Evolutionary conservation across 805 yeast species (phyloP).

Genomic region (Lipomyces yamanashiensis): DNA sequence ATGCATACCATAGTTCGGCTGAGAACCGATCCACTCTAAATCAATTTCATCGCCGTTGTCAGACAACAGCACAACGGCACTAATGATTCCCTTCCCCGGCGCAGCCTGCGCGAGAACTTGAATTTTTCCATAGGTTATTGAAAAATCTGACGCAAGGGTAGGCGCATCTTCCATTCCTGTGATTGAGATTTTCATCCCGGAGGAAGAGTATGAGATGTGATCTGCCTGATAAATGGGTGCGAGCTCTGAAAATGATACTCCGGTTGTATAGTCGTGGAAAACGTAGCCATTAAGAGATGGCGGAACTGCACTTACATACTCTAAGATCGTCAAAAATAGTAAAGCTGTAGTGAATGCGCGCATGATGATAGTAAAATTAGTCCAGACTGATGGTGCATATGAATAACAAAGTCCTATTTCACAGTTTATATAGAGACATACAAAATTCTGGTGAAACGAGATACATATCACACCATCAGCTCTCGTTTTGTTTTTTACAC

Average conservation of each 20-base stretch:
- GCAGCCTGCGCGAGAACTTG: conserved; percentile 76
- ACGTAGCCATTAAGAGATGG: background rate
- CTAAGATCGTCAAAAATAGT: background rate
- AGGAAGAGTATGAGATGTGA: conserved; percentile 51
- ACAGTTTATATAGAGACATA: too few species aligned
- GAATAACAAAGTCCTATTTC: too few species aligned
- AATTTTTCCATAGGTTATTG: conserved; percentile 86
- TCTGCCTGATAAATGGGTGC: conserved; percentile 43
- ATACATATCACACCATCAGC: too few species aligned
- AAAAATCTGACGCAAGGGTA: conserved; percentile 72
- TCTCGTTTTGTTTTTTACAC: too few species aligned
- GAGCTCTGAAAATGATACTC: background rate
- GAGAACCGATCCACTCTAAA: conserved; percentile 85
- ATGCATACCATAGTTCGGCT: conserved; percentile 64
- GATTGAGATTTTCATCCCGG: conserved; percentile 66
- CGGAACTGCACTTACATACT: background rate
- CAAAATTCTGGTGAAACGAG: too few species aligned
- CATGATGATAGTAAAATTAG: background rate
- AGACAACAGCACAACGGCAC: conserved; percentile 77
- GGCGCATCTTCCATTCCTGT: conserved; percentile 76
- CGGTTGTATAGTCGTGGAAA: conserved; percentile 1
- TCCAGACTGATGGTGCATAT: background rate
- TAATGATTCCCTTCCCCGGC: conserved; percentile 76
- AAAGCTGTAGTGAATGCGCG: background rate
- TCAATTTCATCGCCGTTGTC: conserved; percentile 92